Percentiles rank a stretch among this genome's conserved stretches.
Evolutionary conservation across 116 monocot genomes (phyloP).

Genomic region (Dioscorea cayenensis): DNA sequence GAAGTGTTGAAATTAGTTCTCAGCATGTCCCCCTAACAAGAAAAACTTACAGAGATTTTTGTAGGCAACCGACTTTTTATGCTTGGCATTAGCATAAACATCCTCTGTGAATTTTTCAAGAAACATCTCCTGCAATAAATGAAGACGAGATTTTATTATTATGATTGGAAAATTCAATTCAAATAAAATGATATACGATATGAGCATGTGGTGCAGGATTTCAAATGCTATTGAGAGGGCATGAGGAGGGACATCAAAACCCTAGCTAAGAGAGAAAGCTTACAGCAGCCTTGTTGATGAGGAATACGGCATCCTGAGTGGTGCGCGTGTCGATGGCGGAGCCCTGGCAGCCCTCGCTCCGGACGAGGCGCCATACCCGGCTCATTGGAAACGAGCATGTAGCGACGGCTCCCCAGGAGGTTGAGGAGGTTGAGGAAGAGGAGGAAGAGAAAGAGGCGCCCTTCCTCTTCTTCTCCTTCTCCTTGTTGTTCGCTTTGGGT

Average conservation of each 20-base stretch:
- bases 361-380: constrained; percentile 39
- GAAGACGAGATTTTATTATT: no score
- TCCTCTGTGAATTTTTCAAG: constrained; percentile 32
- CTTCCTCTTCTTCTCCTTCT: background rate
- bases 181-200: background rate
- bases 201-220: no score
- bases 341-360: constrained; percentile 18
- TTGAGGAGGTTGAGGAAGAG: background rate
- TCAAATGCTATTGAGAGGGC: no score
- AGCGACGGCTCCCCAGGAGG: background rate
- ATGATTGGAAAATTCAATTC: background rate
- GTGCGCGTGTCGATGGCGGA: constrained; percentile 14
- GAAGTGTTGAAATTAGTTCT: background rate
- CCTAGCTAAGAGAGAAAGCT: background rate
- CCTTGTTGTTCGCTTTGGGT: no score
- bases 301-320: constrained; percentile 45
- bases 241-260: no score
- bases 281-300: constrained; percentile 59
- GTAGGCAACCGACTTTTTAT: constrained; percentile 31
- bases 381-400: constrained; percentile 38
- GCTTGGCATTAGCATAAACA: constrained; percentile 18
- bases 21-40: background rate
- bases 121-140: constrained; percentile 44
- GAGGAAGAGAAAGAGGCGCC: background rate
- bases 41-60: constrained; percentile 39